Base-by-base conservation (phyloP, 2,329 filamentous ascomycete species). In the Aureobasidium sp. region DNA sequence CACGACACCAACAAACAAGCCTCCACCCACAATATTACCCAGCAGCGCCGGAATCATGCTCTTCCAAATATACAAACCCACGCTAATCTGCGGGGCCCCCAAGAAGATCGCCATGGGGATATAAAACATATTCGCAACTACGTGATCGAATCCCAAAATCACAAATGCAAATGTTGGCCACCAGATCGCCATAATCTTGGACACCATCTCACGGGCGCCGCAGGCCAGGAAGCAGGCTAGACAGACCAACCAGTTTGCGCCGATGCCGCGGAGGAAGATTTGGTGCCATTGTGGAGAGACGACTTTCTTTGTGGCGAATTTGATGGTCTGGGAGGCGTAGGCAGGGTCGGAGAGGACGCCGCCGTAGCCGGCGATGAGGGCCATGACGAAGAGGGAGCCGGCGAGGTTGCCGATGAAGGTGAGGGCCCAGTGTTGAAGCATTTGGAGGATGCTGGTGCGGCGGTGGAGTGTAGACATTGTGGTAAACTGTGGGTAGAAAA, bases 41-140 rank as follows among this genome's bases (percentile, higher is more conserved):
- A 84, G 65, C 2, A 78, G 64, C 0, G 79, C 75, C 0, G 82
- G 82, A 37, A 84, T 79, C 64, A 83, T 77, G 0, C 77, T 79
- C 67, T 84, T 83, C 80, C 80, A 84, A 64, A 85, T 80, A 62
- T 84, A 85, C 44, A 82, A 71, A 0, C 76, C 73, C 0, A 81
- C 75, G 0, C 71, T 76, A 24, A 84, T 72, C 0, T 71, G 71
- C 0, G 78, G 75, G 0, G 79, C 74, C 0, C 73, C 71, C 0
- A 80, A 68, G 71, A 76, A 84, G 39, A 85, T 82, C 0, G 73
- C 79, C 49, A 82, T 67, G 0, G 81, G 79, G 7, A 71, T 61
- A 53, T 70, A 68, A 60, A 69, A 68, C 80, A 82, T 83, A 64
- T 83, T 84, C 27, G 81, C 81, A 17, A 84, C 76, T 47, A 83